Percentiles rank a stretch among this genome's conserved stretches.
phyloP scores from a whole-genome alignment of 768 basidiomycete species.

The Paxillus ammoniavirescens region DNA sequence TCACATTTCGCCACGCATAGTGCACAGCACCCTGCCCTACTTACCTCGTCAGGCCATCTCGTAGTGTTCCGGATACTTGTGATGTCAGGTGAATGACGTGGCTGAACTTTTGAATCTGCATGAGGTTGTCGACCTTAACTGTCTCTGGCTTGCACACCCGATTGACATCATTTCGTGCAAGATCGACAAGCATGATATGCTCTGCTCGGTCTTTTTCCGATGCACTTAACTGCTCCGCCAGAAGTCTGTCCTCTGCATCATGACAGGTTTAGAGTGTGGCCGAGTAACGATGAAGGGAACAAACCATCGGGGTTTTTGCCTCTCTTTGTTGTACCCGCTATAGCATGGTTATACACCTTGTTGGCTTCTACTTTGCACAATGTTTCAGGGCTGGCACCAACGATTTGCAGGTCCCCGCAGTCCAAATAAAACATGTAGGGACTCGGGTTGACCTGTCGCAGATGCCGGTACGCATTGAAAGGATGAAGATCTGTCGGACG shows the following conservation, averaged over 20 bases:
- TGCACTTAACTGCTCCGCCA: conserved; percentile 69
- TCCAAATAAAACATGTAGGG: conserved; percentile 99
- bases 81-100: conserved; percentile 98
- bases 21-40: conserved; percentile 4
- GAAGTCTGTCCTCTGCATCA: conserved; percentile 77
- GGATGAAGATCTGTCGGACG: conserved; percentile 88
- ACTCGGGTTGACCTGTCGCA: conserved; percentile 94
- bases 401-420: conserved; percentile 88
- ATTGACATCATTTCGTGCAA: conserved; percentile 98
- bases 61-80: conserved; percentile 84
- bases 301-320: conserved; percentile 84
- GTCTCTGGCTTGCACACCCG: conserved; percentile 93
- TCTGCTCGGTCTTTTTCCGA: conserved; percentile 97
- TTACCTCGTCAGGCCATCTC: conserved; percentile 82
- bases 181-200: conserved; percentile 98
- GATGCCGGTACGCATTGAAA: conserved; percentile 94
- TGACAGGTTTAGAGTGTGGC: conserved; percentile 5
- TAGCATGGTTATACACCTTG: conserved; percentile 95
- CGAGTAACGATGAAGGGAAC: conserved; percentile 21
- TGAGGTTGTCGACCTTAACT: conserved; percentile 93
- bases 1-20: background rate
- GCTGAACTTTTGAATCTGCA: conserved; percentile 92
- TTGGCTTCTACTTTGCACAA: conserved; percentile 92
- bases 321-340: conserved; percentile 90
- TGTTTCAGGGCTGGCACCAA: conserved; percentile 98